A percentile compares a stretch with the other conserved stretches of the same genome.
phyloP scores from a whole-genome alignment of 371 early-diverging fungal species.

The Mortierella sp. region DNA sequence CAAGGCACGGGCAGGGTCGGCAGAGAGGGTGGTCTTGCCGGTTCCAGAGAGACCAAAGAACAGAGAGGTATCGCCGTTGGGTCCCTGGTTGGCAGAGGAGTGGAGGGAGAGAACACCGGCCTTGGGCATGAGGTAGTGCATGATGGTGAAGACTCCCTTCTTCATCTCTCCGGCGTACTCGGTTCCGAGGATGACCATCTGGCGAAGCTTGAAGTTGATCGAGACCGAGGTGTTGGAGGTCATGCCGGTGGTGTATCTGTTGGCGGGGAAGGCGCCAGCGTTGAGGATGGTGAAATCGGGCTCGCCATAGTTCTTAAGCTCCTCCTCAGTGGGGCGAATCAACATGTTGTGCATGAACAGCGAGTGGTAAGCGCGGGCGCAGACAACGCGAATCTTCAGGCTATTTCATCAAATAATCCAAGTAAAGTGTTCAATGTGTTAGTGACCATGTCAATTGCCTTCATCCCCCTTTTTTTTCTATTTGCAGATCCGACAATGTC shows the following conservation, averaged over 20 bases:
- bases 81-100: conserved; percentile 96
- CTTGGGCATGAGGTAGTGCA: conserved; percentile 98
- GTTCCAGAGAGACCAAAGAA: conserved; percentile 98
- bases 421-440: not conserved
- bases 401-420: not conserved
- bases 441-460: not conserved
- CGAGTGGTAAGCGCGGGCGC: conserved; percentile 95
- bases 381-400: conserved; percentile 94
- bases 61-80: conserved; percentile 91
- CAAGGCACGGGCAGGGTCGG: conserved; percentile 92
- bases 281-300: conserved; percentile 97
- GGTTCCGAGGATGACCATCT: conserved; percentile 94
- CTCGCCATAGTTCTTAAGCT: conserved; percentile 89
- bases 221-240: conserved; percentile 92
- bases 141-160: conserved; percentile 97
- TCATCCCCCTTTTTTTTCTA: not conserved
- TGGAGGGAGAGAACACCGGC: conserved; percentile 96
- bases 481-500: not conserved
- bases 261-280: conserved; percentile 96
- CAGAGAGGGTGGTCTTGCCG: conserved; percentile 97
- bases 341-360: conserved; percentile 98
- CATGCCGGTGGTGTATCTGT: conserved; percentile 96
- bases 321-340: conserved; percentile 92
- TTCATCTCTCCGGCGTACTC: conserved; percentile 99
- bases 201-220: conserved; percentile 84